phyloP scores from a whole-genome alignment of 495 filamentous ascomycete genomes.

The Tuber magnatum region DNA sequence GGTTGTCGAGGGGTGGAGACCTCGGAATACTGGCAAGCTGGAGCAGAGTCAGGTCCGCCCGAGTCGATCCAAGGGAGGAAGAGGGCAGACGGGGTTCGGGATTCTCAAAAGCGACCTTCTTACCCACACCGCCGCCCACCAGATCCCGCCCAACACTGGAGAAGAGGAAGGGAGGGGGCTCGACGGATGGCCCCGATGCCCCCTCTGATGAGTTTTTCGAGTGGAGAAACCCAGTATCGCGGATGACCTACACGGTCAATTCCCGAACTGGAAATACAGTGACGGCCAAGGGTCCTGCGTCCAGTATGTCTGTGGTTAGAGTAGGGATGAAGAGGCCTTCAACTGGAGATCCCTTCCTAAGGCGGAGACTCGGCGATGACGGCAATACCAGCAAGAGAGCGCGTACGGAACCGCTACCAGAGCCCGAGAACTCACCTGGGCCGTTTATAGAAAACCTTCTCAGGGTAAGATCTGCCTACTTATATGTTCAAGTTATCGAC shows the following conservation, averaged over 20 bases:
- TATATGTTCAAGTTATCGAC: background rate
- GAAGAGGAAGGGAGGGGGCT: background rate
- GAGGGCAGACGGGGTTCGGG: constrained; percentile 23
- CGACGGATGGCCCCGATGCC: background rate
- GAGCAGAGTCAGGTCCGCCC: constrained; percentile 34
- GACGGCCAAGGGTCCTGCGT: background rate
- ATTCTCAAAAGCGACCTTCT: constrained; percentile 2
- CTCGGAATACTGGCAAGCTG: constrained; percentile 22
- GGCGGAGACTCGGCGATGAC: background rate
- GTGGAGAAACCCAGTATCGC: constrained; percentile 66
- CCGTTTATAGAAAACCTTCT: constrained; percentile 37
- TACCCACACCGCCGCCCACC: background rate
- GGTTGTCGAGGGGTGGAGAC: background rate
- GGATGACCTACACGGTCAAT: constrained; percentile 53
- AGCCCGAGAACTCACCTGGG: constrained; percentile 14
- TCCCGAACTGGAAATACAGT: constrained; percentile 55
- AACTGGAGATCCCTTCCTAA: constrained; percentile 11
- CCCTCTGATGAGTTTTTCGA: constrained; percentile 38
- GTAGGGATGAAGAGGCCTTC: constrained; percentile 35
- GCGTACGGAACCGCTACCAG: constrained; percentile 2
- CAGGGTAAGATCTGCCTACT: constrained; percentile 31
- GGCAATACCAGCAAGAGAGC: constrained; percentile 12
- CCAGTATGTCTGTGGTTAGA: background rate
- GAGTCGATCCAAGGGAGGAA: constrained; percentile 27
- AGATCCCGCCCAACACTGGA: background rate